phyloP scores from a whole-genome alignment of 1,284 basidiomycete genomes.

The Farysia itapuensis region DNA sequence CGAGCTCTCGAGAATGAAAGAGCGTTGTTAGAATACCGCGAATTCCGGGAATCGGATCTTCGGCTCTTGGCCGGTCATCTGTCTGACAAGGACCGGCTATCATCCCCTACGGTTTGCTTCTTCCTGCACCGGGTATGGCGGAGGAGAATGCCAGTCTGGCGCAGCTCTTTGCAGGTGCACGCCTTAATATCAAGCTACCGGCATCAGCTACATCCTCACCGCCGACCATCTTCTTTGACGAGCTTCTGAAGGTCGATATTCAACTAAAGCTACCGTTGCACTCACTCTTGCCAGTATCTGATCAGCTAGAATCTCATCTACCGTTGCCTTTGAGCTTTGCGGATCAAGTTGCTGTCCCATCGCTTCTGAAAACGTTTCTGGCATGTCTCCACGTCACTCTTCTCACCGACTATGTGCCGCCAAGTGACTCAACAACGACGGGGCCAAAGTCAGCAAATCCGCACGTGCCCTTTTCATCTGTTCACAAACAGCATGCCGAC shows the following conservation, averaged over 20 bases:
- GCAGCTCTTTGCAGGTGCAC: constrained; percentile 20
- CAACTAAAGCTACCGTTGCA: constrained; percentile 14
- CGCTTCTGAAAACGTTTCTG: constrained; percentile 17
- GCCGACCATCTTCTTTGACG: constrained; percentile 27
- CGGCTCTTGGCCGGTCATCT: too few species aligned
- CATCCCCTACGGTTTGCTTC: too few species aligned
- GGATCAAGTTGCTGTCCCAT: constrained; percentile 5
- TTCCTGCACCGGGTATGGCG: too few species aligned
- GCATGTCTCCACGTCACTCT: constrained; percentile 28
- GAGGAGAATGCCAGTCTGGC: constrained; percentile 6
- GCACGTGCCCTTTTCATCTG: constrained; percentile 23
- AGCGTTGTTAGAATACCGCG: too few species aligned
- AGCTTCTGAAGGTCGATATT: constrained; percentile 20
- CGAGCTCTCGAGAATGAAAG: too few species aligned
- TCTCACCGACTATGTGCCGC: constrained; percentile 24
- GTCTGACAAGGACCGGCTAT: too few species aligned
- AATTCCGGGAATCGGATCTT: too few species aligned
- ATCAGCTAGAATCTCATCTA: neutral
- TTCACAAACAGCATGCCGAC: constrained; percentile 9
- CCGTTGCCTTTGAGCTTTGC: constrained; percentile 5
- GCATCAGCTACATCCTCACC: constrained; percentile 6
- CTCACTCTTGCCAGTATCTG: constrained; percentile 4
- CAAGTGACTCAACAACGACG: neutral
- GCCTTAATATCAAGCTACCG: constrained; percentile 10
- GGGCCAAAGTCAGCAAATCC: constrained; percentile 12